Conservation (phyloP, 371 early-diverging fungal species). For the Mucor circinelloides region DNA sequence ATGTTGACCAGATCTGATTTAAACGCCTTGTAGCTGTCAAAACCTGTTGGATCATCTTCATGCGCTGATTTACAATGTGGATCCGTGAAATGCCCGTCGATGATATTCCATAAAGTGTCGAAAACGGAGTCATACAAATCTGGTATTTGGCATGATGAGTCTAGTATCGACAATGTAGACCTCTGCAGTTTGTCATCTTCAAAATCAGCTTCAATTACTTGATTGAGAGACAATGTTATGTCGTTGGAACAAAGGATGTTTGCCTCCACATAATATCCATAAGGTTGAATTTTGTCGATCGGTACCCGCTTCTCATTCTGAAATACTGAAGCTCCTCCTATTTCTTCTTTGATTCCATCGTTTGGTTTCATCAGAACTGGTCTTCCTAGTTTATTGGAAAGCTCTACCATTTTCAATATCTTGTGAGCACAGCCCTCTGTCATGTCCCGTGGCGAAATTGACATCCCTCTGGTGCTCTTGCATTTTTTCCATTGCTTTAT, state of each 20-base stretch:
- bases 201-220: not conserved
- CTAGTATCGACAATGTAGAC: not conserved
- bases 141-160: not conserved
- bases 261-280: not conserved
- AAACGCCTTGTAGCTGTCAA: not conserved
- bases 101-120: not conserved
- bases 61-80: not conserved
- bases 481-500: not conserved
- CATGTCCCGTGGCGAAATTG: not conserved
- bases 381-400: not conserved
- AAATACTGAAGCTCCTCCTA: not conserved
- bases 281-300: not conserved
- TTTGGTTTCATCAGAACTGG: not conserved
- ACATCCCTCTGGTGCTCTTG: not conserved
- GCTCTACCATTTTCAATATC: too few relatives aligned
- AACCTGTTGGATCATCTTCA: not conserved
- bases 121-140: not conserved
- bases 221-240: not conserved
- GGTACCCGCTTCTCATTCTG: not conserved
- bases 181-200: not conserved
- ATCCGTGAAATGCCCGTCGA: not conserved
- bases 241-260: not conserved
- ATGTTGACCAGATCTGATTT: not conserved
- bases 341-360: not conserved
- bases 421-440: not conserved